Conservation (phyloP, 2,329 filamentous ascomycete genomes). For the Aspergillus sp. region DNA sequence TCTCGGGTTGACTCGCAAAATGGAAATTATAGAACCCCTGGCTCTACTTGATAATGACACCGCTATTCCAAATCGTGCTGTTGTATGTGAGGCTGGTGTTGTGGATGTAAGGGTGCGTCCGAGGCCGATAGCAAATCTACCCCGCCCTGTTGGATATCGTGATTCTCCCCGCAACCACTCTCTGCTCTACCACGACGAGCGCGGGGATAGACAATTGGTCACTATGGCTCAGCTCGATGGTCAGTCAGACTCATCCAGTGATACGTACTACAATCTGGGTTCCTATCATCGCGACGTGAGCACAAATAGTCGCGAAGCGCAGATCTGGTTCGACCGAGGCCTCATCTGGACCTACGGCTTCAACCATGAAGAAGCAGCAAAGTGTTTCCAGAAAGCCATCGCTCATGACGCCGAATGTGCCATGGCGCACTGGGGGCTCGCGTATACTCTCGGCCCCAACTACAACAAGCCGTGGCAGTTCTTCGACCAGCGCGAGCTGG, state of each 20-base stretch:
- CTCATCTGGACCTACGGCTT: slow-evolving; percentile 38
- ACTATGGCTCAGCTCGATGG: background rate
- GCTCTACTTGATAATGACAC: slow-evolving; percentile 3
- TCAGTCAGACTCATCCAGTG: background rate
- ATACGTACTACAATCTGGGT: slow-evolving; percentile 31
- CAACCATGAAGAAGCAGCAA: slow-evolving; percentile 40
- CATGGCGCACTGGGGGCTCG: slow-evolving; percentile 43
- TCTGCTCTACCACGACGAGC: background rate
- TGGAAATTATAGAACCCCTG: background rate
- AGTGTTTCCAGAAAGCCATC: slow-evolving; percentile 39
- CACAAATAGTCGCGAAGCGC: slow-evolving; percentile 25
- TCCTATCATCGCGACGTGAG: slow-evolving; percentile 33
- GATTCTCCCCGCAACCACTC: background rate
- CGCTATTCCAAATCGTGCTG: background rate
- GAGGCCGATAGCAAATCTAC: background rate
- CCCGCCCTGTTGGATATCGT: background rate
- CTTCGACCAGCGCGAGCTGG: slow-evolving; percentile 63
- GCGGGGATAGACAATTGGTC: background rate
- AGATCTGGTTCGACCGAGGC: slow-evolving; percentile 36
- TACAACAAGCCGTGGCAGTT: slow-evolving; percentile 77
- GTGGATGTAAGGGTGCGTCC: background rate
- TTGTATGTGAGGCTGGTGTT: too few relatives aligned
- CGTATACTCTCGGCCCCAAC: slow-evolving; percentile 72
- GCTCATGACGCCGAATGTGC: slow-evolving; percentile 33
- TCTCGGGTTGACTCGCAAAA: background rate